Base-by-base conservation (phyloP, 2,329 filamentous ascomycete genomes). In the Talaromyces rugulosus region DNA sequence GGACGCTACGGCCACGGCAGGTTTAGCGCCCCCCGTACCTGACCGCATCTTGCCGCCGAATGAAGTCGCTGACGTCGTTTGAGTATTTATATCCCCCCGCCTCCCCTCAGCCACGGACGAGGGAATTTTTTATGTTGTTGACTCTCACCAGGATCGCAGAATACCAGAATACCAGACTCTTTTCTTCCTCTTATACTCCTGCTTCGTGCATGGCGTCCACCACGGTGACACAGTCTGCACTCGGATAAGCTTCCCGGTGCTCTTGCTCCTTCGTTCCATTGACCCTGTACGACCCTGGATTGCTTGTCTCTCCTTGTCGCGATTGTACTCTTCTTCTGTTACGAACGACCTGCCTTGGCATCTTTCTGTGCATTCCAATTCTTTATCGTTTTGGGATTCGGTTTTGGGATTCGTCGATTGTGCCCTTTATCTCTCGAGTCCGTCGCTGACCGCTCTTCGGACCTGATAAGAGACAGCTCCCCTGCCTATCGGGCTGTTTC, bases 1-100 rank as follows among this genome's bases (percentile, higher is more conserved):
- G 18, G 44, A 47, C 50, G 50, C 50, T 53, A 53, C 27, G 27
- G 18, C 14, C 50, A 3, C 14, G 14, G 9, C 16, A 11, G 50
- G 50, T 16, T 47, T 53, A 53, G 50, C 50, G 16, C 50, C 50
- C 50, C 50, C 61, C 61, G 61, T 62, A 34, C 56, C 61, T 62
- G 56, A 56, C 61, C 61, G 61, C 57, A 62, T 59, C 56, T 59
- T 62, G 61, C 61, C 61, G 61, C 27, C 61, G 44, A 52, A 52
- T 31, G 50, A 52, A 11, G 23, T 7, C 50, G 50, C 50, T 53
- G 50, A 53, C 50, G 50, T 53, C 50, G 50, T 7, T 31, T 16
- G 16, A 31, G 27, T 23, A 18, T 30, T 53, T 53, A 28, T 53
- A 53, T 53, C 50, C 50, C 50, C 27, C 50, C 50, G 27, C 50